Conservation (phyloP, 306 rosid genomes). For the Lotus japonicus region DNA sequence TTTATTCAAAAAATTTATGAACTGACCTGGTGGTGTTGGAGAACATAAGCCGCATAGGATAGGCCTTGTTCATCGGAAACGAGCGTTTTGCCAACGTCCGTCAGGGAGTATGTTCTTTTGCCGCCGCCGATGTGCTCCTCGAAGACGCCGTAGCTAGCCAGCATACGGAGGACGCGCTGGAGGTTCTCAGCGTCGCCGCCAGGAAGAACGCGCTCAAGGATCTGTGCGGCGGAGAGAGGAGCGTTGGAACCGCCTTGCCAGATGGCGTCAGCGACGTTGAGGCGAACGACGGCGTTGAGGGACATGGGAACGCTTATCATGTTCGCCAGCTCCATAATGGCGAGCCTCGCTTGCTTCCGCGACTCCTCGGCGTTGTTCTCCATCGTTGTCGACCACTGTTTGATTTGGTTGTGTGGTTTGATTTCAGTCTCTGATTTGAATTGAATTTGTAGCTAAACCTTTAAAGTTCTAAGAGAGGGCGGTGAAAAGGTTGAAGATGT, state of each 20-base stretch:
- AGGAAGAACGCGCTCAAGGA: conserved; percentile 45
- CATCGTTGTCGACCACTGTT: too few relatives aligned
- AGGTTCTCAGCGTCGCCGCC: conserved; percentile 81
- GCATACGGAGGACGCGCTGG: conserved; percentile 77
- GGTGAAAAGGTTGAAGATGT: too few relatives aligned
- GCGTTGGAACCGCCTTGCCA: conserved; percentile 71
- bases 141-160: conserved; percentile 72
- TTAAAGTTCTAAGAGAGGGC: too few relatives aligned
- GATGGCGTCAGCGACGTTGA: conserved; percentile 77
- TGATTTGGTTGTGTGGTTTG: too few relatives aligned
- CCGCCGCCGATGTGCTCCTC: conserved; percentile 36
- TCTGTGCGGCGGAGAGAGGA: conserved; percentile 64
- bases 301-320: conserved; percentile 98
- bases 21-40: conserved; percentile 86
- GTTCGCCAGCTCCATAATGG: conserved; percentile 73
- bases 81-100: conserved; percentile 68
- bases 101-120: conserved; percentile 62
- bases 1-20: too few relatives aligned
- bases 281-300: conserved; percentile 81
- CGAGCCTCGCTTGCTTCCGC: conserved; percentile 49
- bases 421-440: too few relatives aligned
- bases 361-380: background rate
- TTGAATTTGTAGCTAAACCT: too few relatives aligned
- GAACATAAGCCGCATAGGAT: conserved; percentile 64
- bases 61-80: conserved; percentile 56